Conservation (phyloP, 352 stramenopile genomes). For the Blastocystis sp. region DNA sequence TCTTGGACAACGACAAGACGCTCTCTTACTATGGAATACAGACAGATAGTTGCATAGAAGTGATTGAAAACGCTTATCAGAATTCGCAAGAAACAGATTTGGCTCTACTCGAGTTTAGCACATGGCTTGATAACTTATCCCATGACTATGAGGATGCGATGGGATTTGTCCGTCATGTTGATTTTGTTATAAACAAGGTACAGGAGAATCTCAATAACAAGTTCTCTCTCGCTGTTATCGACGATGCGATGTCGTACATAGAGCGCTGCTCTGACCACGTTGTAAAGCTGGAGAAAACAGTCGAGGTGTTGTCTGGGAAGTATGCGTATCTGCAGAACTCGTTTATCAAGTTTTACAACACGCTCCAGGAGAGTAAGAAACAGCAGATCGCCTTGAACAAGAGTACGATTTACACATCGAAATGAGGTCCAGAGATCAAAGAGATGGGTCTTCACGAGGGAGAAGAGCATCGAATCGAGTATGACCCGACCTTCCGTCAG, state of each 20-base stretch:
- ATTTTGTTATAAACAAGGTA: slow-evolving; percentile 46
- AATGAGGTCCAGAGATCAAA: not conserved
- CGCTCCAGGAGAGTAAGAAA: not conserved
- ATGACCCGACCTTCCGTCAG: not conserved
- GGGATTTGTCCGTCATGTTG: not conserved
- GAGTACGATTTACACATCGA: not conserved
- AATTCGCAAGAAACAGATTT: slow-evolving; percentile 4
- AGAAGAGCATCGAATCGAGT: not conserved
- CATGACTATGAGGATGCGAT: not conserved
- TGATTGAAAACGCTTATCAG: slow-evolving; percentile 56
- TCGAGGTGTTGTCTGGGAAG: not conserved
- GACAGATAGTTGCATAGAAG: not conserved
- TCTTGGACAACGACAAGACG: slow-evolving; percentile 53
- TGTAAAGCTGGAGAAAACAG: not conserved
- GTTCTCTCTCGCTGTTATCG: not conserved
- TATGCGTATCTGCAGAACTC: slow-evolving; percentile 1
- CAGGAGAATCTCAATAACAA: not conserved
- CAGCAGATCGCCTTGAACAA: not conserved
- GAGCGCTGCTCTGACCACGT: not conserved
- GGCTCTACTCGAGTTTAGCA: slow-evolving; percentile 13
- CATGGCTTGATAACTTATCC: slow-evolving; percentile 26
- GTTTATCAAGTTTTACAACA: not conserved
- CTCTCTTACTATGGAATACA: not conserved
- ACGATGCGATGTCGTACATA: not conserved
- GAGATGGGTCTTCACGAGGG: not conserved